Evolutionary conservation across 176 grass and related monocot genomes (phyloP).

Genomic region (Panicum miliaceum): DNA sequence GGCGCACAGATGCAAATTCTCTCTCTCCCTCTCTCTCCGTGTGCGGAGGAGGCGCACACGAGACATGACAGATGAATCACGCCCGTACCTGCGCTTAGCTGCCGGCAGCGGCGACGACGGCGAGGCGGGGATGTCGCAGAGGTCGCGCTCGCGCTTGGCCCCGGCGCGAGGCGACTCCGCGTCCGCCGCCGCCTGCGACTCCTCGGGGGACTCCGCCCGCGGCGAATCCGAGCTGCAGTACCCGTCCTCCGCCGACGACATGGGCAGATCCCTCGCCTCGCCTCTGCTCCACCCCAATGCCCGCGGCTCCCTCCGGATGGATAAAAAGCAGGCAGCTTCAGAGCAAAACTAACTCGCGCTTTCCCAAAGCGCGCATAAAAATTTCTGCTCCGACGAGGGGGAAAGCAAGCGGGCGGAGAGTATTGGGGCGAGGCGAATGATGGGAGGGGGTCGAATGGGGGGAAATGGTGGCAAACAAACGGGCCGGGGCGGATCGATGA

Average conservation of each 20-base stretch:
- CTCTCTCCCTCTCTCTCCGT: background rate
- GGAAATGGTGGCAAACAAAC: conserved; percentile 57
- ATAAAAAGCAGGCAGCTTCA: conserved; percentile 44
- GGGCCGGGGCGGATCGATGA: conserved; percentile 59
- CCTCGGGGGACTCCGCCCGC: conserved; percentile 69
- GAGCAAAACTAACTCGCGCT: conserved; percentile 42
- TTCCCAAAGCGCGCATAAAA: conserved; percentile 47
- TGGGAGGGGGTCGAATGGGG: conserved; percentile 3
- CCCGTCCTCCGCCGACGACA: conserved; percentile 56
- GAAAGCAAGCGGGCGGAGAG: background rate
- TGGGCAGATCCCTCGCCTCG: background rate
- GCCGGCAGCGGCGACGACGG: conserved; percentile 58
- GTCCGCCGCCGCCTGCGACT: conserved; percentile 38
- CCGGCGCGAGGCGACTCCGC: conserved; percentile 46
- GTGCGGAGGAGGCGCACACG: background rate
- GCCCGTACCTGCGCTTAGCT: conserved; percentile 75
- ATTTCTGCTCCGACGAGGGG: background rate
- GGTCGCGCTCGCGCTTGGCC: conserved; percentile 39
- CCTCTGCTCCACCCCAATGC: no score
- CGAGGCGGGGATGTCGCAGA: conserved; percentile 9
- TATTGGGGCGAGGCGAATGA: conserved; percentile 28
- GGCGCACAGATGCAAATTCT: background rate
- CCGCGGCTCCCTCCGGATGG: conserved; percentile 27
- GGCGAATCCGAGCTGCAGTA: conserved; percentile 70
- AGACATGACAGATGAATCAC: background rate